Conservation (phyloP, 345 rosid species). For the Syzygium aqueum region DNA sequence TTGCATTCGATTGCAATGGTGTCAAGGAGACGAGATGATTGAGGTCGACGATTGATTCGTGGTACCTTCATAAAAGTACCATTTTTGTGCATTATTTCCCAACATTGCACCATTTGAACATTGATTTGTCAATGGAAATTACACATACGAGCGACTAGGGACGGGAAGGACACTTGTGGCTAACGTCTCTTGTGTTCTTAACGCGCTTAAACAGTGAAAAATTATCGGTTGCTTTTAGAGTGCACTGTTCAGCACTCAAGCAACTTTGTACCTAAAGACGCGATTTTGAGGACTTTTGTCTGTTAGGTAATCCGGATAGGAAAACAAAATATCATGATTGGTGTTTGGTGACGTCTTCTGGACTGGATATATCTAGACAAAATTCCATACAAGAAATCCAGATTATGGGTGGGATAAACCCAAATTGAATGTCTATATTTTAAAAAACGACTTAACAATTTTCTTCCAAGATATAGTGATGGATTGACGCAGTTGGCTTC, state of each 20-base stretch:
- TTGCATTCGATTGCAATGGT: background rate
- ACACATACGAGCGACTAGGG: background rate
- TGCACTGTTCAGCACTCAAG: background rate
- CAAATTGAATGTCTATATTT: background rate
- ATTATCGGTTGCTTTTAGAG: background rate
- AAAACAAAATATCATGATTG: background rate
- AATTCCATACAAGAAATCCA: accelerated
- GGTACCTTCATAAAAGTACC: background rate
- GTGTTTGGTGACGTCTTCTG: background rate
- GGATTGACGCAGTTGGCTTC: accelerated
- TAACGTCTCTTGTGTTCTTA: background rate
- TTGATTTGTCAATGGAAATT: background rate
- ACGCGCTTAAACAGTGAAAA: background rate
- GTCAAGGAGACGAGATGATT: background rate
- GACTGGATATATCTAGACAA: background rate
- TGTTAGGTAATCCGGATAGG: too few relatives aligned
- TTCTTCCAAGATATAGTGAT: background rate
- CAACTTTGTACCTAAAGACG: background rate
- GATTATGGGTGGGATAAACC: background rate
- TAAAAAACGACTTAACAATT: accelerated
- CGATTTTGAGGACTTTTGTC: too few relatives aligned
- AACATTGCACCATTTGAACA: background rate
- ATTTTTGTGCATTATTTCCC: background rate
- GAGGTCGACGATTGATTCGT: background rate
- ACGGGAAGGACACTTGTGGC: background rate